Percentiles rank a stretch among this genome's conserved stretches.
These are phyloP conservation scores for Podila horticola DNA, from an alignment of 192 early-diverging fungal species.

Conservation along the genomic window DNA sequence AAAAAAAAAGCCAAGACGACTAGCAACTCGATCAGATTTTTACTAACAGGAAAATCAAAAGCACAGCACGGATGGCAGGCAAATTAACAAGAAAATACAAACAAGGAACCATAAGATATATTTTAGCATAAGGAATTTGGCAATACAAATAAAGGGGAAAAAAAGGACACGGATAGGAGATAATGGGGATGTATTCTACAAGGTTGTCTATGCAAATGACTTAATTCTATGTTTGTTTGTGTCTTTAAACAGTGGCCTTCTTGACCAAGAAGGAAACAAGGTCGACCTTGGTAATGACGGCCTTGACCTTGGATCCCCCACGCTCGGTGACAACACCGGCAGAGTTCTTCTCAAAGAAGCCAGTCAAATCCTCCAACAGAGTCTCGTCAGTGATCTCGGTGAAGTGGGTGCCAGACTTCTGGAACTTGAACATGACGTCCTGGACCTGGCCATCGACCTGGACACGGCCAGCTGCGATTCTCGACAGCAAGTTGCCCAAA, in stretches of 20 bases:
- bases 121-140: too few species aligned
- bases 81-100: too few species aligned
- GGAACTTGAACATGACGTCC: conserved; percentile 84
- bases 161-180: too few species aligned
- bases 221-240: background rate
- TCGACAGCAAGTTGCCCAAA: conserved; percentile 86
- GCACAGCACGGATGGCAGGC: too few species aligned
- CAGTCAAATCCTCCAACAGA: conserved; percentile 80
- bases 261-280: conserved; percentile 84
- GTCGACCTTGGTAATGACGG: conserved; percentile 97
- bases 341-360: conserved; percentile 94
- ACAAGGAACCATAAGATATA: too few species aligned
- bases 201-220: background rate
- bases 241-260: conserved; percentile 28
- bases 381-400: conserved; percentile 90
- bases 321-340: conserved; percentile 90
- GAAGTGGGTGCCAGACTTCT: conserved; percentile 76
- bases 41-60: too few species aligned
- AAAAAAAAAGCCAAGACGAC: background rate
- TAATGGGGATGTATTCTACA: too few species aligned
- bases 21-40: background rate
- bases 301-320: conserved; percentile 64
- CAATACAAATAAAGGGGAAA: too few species aligned
- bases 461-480: conserved; percentile 78
- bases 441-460: conserved; percentile 70